A percentile compares a stretch with the other conserved stretches of the same genome.
Evolutionary conservation across 108 stramenopile genomes (phyloP).

Genomic region (Discostella pseudostelligera): DNA sequence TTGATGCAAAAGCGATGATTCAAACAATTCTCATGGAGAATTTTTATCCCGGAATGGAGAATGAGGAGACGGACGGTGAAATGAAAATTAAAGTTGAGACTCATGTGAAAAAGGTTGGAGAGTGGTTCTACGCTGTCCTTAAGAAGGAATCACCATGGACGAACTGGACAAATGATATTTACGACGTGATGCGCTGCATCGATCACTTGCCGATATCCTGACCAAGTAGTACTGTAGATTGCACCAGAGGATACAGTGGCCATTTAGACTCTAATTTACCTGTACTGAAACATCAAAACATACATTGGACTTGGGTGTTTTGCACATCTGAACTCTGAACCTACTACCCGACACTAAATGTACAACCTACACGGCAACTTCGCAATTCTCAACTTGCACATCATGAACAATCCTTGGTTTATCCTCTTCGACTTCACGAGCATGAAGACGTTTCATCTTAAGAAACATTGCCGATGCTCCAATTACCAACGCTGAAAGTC

Average conservation of each 20-base stretch:
- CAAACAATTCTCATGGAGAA: constrained; percentile 52
- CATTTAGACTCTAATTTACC: no score
- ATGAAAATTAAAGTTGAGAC: constrained; percentile 15
- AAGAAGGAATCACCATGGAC: constrained; percentile 74
- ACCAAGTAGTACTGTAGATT: not conserved
- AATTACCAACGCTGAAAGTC: not conserved
- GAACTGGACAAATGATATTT: constrained; percentile 74
- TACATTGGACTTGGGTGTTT: no score
- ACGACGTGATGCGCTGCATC: constrained; percentile 81
- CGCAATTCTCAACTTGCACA: no score
- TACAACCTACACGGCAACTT: no score
- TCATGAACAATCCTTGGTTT: not conserved
- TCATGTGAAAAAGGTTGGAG: constrained; percentile 52
- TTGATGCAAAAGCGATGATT: constrained; percentile 53
- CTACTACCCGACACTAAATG: no score
- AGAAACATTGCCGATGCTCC: not conserved
- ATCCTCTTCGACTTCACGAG: not conserved
- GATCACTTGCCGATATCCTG: constrained; percentile 67
- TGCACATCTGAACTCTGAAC: no score
- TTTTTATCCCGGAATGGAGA: constrained; percentile 50
- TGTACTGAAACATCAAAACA: no score
- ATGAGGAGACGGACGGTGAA: constrained; percentile 32
- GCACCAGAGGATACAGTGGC: no score
- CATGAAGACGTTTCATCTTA: not conserved
- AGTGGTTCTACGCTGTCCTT: constrained; percentile 71